These are phyloP conservation scores for Phtheirospermum japonicum DNA, from an alignment of 257 asterid species.

Conservation along the genomic window DNA sequence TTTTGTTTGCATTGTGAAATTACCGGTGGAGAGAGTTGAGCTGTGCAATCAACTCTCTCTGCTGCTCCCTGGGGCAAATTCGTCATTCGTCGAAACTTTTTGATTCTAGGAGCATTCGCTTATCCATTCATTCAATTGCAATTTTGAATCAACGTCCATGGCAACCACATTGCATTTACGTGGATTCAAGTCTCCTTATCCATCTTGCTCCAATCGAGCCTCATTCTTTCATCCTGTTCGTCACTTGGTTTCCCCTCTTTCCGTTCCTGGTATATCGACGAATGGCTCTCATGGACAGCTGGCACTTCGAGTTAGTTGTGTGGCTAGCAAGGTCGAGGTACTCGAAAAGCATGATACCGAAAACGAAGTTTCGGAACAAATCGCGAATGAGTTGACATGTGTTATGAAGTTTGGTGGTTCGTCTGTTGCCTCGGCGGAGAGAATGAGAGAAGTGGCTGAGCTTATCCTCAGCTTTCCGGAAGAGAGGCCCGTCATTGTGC, in stretches of 20 bases:
- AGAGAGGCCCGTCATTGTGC: conserved; percentile 76
- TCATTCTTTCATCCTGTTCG: conserved; percentile 29
- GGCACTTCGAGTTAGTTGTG: conserved; percentile 34
- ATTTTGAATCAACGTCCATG: conserved; percentile 28
- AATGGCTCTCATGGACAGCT: conserved; percentile 29
- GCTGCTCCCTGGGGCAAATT: conserved; percentile 2
- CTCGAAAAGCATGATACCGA: conserved; percentile 38
- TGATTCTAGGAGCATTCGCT: not conserved
- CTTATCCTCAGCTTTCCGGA: conserved; percentile 74
- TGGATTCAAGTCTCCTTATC: conserved; percentile 43
- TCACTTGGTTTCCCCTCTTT: conserved; percentile 26
- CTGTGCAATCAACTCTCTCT: conserved; percentile 22
- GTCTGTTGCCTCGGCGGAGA: conserved; percentile 65
- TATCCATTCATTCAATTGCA: not conserved
- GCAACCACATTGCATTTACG: conserved; percentile 47
- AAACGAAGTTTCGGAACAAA: conserved; percentile 31
- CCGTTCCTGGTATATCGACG: conserved; percentile 27
- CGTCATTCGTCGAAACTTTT: conserved; percentile 19
- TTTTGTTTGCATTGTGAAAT: conserved; percentile 22
- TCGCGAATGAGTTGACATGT: conserved; percentile 33
- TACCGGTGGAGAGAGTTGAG: conserved; percentile 23
- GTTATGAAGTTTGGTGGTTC: conserved; percentile 92
- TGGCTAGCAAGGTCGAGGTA: conserved; percentile 35
- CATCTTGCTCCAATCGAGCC: conserved; percentile 30
- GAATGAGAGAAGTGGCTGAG: conserved; percentile 71